Evolutionary conservation across 2,329 filamentous ascomycete species (phyloP).

Genomic region (Cyclaneusma minus): DNA sequence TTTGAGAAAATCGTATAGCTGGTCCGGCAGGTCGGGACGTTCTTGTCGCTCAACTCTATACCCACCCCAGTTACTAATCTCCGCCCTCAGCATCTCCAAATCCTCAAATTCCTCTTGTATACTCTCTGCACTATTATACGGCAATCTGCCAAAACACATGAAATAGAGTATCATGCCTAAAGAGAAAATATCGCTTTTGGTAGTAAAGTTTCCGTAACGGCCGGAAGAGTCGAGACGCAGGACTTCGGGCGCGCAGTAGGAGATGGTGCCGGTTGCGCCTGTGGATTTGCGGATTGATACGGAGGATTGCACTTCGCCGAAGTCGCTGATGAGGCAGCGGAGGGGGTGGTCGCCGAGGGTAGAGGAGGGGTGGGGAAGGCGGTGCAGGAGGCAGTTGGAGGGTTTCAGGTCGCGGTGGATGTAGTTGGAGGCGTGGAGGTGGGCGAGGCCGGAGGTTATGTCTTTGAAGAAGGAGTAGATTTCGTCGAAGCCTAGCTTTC

Average conservation of each 20-base stretch:
- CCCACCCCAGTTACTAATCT: slow-evolving; percentile 78
- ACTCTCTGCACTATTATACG: slow-evolving; percentile 70
- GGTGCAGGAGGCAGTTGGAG: slow-evolving; percentile 83
- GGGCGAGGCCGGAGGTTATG: slow-evolving; percentile 79
- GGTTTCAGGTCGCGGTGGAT: slow-evolving; percentile 95
- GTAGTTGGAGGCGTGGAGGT: slow-evolving; percentile 81
- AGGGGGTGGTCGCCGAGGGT: not conserved
- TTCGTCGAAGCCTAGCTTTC: slow-evolving; percentile 58
- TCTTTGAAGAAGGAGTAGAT: slow-evolving; percentile 96
- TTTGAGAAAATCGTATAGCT: slow-evolving; percentile 74
- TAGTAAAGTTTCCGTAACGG: slow-evolving; percentile 80
- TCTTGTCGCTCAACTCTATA: slow-evolving; percentile 64
- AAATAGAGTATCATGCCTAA: slow-evolving; percentile 98
- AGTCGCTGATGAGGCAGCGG: slow-evolving; percentile 83
- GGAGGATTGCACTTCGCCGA: slow-evolving; percentile 86
- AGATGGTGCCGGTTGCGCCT: slow-evolving; percentile 88
- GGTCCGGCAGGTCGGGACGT: slow-evolving; percentile 69
- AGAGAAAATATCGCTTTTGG: slow-evolving; percentile 96
- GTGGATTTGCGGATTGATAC: slow-evolving; percentile 74
- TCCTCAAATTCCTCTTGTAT: slow-evolving; percentile 88
- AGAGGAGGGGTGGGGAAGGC: slow-evolving; percentile 3
- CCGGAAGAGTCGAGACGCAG: slow-evolving; percentile 54
- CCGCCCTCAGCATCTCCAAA: slow-evolving; percentile 65
- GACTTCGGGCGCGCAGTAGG: slow-evolving; percentile 93
- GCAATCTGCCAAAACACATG: slow-evolving; percentile 83